Percentiles rank a stretch among this genome's conserved stretches.
These are phyloP conservation scores for Liquidambar formosana DNA, from an alignment of 164 flowering plant genomes.

Conservation along the genomic window DNA sequence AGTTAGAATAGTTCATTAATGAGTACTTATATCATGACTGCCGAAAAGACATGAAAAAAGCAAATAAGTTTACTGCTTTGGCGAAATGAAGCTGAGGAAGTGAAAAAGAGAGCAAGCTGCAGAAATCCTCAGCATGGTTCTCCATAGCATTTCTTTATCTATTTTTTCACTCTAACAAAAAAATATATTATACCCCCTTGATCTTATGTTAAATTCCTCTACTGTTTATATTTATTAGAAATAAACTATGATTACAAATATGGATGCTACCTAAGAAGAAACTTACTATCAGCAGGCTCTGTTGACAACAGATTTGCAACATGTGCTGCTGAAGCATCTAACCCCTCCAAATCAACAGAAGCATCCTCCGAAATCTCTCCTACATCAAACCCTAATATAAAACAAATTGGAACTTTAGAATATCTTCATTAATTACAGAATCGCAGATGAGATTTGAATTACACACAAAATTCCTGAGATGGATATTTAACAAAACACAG, in stretches of 20 bases:
- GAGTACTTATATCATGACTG: neutral
- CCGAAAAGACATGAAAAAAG: neutral
- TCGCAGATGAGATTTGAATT: too few relatives aligned
- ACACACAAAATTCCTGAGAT: too few relatives aligned
- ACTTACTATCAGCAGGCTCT: constrained; percentile 41
- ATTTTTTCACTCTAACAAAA: neutral
- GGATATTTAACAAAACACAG: too few relatives aligned
- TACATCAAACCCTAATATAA: constrained; percentile 39
- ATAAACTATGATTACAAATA: neutral
- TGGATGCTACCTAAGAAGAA: neutral
- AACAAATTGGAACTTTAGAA: neutral
- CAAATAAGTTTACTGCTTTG: neutral
- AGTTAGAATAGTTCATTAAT: neutral
- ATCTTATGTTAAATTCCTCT: neutral
- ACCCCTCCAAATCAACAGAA: constrained; percentile 37
- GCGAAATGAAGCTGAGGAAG: neutral
- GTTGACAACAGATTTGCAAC: constrained; percentile 45
- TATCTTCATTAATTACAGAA: neutral
- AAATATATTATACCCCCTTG: too few relatives aligned
- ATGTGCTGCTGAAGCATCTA: constrained; percentile 46
- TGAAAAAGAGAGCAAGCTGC: neutral
- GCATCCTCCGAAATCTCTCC: constrained; percentile 40
- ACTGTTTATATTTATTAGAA: neutral
- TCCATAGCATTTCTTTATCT: neutral
- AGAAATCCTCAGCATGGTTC: neutral